phyloP scores from a whole-genome alignment of 345 rosid species.

The Camelina laxa region DNA sequence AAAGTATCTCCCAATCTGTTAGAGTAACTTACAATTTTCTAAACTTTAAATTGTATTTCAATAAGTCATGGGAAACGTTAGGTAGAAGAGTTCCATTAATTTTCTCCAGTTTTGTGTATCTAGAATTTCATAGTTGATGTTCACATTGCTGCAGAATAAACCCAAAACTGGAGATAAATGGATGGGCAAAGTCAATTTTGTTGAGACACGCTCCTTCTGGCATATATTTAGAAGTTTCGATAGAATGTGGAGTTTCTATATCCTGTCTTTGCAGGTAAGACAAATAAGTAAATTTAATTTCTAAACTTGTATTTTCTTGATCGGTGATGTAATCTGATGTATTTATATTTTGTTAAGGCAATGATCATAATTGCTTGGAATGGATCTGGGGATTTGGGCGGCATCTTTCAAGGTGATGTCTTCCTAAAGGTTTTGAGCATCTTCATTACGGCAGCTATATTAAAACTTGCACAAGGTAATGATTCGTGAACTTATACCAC shows the following conservation, averaged over 20 bases:
- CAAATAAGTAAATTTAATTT: not conserved
- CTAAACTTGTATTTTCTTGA: slow-evolving; percentile 24
- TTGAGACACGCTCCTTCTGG: slow-evolving; percentile 65
- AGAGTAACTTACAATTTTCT: not conserved
- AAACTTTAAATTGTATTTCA: slow-evolving; percentile 1
- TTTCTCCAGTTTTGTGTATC: not conserved
- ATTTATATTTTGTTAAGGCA: slow-evolving; percentile 48
- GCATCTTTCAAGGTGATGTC: slow-evolving; percentile 55
- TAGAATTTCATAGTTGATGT: slow-evolving; percentile 18
- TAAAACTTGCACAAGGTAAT: slow-evolving; percentile 64
- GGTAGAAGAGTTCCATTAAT: not conserved
- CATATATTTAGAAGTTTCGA: slow-evolving; percentile 71
- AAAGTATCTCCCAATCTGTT: not conserved
- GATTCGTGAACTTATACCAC: slow-evolving; percentile 17
- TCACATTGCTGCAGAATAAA: slow-evolving; percentile 47
- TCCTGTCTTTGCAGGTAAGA: slow-evolving; percentile 59
- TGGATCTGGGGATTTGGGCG: slow-evolving; percentile 55
- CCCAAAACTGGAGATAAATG: slow-evolving; percentile 45
- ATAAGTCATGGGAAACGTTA: not conserved
- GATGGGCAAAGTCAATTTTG: slow-evolving; percentile 63
- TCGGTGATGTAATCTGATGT: slow-evolving; percentile 25
- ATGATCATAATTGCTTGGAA: slow-evolving; percentile 72
- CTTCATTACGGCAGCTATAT: slow-evolving; percentile 69
- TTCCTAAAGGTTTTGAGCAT: slow-evolving; percentile 64
- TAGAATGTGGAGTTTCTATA: slow-evolving; percentile 69